Conservation (phyloP, 495 filamentous ascomycete species). For the Neurospora intermedia region DNA sequence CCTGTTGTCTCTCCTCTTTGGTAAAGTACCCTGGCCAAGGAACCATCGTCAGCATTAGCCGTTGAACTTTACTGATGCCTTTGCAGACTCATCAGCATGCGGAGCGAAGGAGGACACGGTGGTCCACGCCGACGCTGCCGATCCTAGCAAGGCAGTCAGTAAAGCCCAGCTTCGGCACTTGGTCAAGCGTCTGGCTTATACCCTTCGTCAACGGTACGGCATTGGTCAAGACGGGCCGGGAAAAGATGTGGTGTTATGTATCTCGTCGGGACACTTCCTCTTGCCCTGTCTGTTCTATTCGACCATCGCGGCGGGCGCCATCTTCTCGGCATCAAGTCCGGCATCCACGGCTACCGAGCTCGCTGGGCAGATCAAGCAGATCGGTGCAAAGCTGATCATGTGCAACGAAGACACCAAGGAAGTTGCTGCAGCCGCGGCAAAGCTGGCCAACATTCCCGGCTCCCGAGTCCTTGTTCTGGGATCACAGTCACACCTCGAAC, state of each 20-base stretch:
- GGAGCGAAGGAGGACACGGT: constrained; percentile 12
- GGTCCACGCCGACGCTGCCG: constrained; percentile 32
- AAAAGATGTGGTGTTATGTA: constrained; percentile 41
- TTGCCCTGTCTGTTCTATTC: constrained; percentile 38
- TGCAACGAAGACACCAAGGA: constrained; percentile 38
- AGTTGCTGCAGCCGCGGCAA: constrained; percentile 49
- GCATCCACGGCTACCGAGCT: constrained; percentile 33
- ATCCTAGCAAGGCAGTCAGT: constrained; percentile 36
- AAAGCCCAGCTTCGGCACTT: constrained; percentile 35
- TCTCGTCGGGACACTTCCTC: constrained; percentile 38
- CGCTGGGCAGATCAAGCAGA: constrained; percentile 30
- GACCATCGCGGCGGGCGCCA: constrained; percentile 39
- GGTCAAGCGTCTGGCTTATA: constrained; percentile 34
- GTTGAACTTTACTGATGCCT: background rate
- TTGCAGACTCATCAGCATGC: background rate
- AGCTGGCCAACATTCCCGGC: constrained; percentile 42
- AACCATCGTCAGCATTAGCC: background rate
- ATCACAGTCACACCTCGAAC: constrained; percentile 7
- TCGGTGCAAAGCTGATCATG: constrained; percentile 43
- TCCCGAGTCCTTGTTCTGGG: constrained; percentile 25
- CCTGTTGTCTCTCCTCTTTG: constrained; percentile 9
- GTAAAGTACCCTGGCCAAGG: background rate
- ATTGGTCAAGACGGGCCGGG: constrained; percentile 35
- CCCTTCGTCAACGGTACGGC: constrained; percentile 35
- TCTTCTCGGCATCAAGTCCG: constrained; percentile 36